Evolutionary conservation across 1,284 basidiomycete genomes (phyloP).

Genomic region (Exobasidium rhododendri): DNA sequence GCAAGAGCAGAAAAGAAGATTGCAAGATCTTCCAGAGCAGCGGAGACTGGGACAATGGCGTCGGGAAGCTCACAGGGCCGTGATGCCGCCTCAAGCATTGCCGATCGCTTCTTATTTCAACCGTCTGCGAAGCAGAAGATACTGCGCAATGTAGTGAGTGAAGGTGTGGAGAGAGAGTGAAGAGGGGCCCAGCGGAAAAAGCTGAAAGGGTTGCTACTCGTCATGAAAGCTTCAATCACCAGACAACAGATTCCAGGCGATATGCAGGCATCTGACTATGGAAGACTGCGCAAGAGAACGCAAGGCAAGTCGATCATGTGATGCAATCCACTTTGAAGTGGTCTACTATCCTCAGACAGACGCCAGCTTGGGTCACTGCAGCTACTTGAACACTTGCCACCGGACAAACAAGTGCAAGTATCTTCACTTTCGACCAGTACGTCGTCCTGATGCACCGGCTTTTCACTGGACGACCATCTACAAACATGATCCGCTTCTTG

Average conservation of each 20-base stretch:
- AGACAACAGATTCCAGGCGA: slow-evolving; percentile 38
- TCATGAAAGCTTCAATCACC: slow-evolving; percentile 30
- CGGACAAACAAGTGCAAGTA: slow-evolving; percentile 18
- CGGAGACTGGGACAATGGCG: background rate
- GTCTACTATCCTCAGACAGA: slow-evolving; percentile 46
- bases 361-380: slow-evolving; percentile 45
- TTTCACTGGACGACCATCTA: slow-evolving; percentile 32
- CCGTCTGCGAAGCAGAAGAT: slow-evolving; percentile 47
- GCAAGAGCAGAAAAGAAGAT: too few relatives aligned
- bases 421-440: slow-evolving; percentile 45
- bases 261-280: slow-evolving; percentile 43
- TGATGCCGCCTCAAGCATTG: slow-evolving; percentile 24
- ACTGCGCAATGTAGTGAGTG: slow-evolving; percentile 28
- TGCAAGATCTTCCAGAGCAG: too few relatives aligned
- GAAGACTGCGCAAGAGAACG: slow-evolving; percentile 27
- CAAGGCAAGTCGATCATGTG: background rate
- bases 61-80: too few relatives aligned
- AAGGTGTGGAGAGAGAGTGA: too few relatives aligned
- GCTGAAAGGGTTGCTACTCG: too few relatives aligned
- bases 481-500: slow-evolving; percentile 17
- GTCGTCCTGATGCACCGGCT: slow-evolving; percentile 20
- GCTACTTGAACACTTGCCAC: background rate
- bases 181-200: too few relatives aligned
- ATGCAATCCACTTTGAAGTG: slow-evolving; percentile 41
- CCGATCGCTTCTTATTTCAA: slow-evolving; percentile 28